Evolutionary conservation across 345 rosid genomes (phyloP).

Genomic region (Eucalyptus marginata): DNA sequence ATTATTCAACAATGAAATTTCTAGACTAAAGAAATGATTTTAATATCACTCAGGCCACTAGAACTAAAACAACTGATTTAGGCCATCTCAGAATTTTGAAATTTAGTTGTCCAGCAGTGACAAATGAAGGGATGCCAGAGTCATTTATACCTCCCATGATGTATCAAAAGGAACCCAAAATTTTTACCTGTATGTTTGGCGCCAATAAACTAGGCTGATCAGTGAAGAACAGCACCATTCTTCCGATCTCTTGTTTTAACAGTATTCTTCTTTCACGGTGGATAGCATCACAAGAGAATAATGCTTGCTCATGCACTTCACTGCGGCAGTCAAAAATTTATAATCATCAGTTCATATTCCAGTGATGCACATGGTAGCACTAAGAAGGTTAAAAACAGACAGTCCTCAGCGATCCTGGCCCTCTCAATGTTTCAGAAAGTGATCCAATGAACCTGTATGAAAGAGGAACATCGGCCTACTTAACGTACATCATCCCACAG

Average conservation of each 20-base stretch:
- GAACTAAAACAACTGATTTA: neutral
- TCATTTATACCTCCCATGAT: neutral
- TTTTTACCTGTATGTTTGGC: slow-evolving; percentile 91
- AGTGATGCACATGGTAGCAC: neutral
- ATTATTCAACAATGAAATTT: neutral
- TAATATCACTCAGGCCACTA: neutral
- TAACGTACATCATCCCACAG: neutral
- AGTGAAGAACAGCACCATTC: slow-evolving; percentile 95
- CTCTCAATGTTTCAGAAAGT: neutral
- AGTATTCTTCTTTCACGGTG: slow-evolving; percentile 91
- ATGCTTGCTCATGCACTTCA: slow-evolving; percentile 95
- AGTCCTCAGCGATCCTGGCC: neutral
- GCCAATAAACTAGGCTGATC: slow-evolving; percentile 99
- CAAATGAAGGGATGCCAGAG: neutral
- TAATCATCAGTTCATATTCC: neutral
- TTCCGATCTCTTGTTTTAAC: slow-evolving; percentile 92
- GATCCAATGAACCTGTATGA: neutral
- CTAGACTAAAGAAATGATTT: neutral
- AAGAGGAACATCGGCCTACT: neutral
- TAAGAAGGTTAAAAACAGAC: neutral
- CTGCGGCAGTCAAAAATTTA: slow-evolving; percentile 30
- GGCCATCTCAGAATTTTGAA: neutral
- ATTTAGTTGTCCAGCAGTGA: neutral
- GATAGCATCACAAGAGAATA: slow-evolving; percentile 62
- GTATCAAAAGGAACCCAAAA: neutral